A percentile compares a stretch with the other conserved stretches of the same genome.
These are phyloP conservation scores for Erythrophleum ivorense DNA, from an alignment of 331 rosid genomes.

Conservation along the genomic window DNA sequence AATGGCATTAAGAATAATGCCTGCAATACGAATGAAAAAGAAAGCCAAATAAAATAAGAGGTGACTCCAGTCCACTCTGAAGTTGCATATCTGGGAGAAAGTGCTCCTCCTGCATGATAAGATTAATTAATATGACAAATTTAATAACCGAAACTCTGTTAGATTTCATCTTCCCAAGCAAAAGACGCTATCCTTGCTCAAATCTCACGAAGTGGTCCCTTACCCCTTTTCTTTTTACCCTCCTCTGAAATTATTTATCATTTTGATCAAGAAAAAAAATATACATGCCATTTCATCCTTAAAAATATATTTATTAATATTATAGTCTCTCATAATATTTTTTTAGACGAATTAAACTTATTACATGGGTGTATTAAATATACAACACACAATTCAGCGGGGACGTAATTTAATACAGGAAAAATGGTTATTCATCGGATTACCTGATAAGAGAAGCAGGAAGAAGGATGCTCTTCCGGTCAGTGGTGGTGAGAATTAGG, in stretches of 20 bases:
- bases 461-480: background rate
- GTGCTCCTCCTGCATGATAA: constrained; percentile 34
- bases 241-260: constrained; percentile 6
- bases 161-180: background rate
- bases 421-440: background rate
- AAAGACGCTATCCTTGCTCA: constrained; percentile 10
- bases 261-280: too few relatives aligned
- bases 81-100: constrained; percentile 6
- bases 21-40: background rate
- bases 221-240: background rate
- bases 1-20: constrained; percentile 13
- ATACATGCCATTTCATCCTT: too few relatives aligned
- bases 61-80: constrained; percentile 24
- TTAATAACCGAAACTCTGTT: background rate
- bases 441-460: constrained; percentile 35
- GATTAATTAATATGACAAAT: constrained; percentile 14
- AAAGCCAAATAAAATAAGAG: background rate
- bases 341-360: too few relatives aligned
- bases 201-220: background rate
- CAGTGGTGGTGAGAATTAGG: constrained; percentile 62
- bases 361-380: too few relatives aligned
- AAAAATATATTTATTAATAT: too few relatives aligned
- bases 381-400: too few relatives aligned
- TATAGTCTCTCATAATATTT: too few relatives aligned
- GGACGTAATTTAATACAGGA: background rate